phyloP scores from a whole-genome alignment of 2,329 filamentous ascomycete species.

The Podosphaera fusca region DNA sequence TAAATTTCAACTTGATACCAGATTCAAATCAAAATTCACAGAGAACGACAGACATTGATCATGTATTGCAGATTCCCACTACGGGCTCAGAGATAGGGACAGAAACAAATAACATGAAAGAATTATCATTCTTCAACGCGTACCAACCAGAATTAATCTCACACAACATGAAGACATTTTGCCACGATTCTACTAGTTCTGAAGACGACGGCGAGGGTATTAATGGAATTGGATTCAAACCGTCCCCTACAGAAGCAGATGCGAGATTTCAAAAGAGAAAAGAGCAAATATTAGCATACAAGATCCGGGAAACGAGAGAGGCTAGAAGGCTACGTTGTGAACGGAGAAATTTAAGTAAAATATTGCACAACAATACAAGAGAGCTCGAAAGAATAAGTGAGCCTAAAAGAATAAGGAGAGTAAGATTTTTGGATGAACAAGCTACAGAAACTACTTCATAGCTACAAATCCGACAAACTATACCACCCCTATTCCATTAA shows the following conservation, averaged over 20 bases:
- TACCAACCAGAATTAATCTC: not conserved
- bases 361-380: slow-evolving; percentile 2
- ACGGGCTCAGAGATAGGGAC: not conserved
- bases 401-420: slow-evolving; percentile 10
- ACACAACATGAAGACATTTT: not conserved
- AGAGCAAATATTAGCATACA: slow-evolving; percentile 39
- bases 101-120: not conserved
- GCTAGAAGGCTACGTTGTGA: slow-evolving; percentile 32
- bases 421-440: slow-evolving; percentile 11
- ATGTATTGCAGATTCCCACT: not conserved
- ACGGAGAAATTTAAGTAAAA: slow-evolving; percentile 19
- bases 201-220: slow-evolving; percentile 45
- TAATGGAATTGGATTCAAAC: slow-evolving; percentile 44
- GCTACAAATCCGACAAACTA: not conserved
- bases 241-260: slow-evolving; percentile 35
- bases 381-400: not conserved
- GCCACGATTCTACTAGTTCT: slow-evolving; percentile 38
- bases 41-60: not conserved
- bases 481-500: too few relatives aligned
- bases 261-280: slow-evolving; percentile 31
- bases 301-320: slow-evolving; percentile 35
- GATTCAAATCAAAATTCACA: not conserved
- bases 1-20: not conserved
- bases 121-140: not conserved
- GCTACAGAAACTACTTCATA: not conserved